These are phyloP conservation scores for Yamadazyma trypodendri DNA, from an alignment of 1,139 yeast species.

Conservation along the genomic window DNA sequence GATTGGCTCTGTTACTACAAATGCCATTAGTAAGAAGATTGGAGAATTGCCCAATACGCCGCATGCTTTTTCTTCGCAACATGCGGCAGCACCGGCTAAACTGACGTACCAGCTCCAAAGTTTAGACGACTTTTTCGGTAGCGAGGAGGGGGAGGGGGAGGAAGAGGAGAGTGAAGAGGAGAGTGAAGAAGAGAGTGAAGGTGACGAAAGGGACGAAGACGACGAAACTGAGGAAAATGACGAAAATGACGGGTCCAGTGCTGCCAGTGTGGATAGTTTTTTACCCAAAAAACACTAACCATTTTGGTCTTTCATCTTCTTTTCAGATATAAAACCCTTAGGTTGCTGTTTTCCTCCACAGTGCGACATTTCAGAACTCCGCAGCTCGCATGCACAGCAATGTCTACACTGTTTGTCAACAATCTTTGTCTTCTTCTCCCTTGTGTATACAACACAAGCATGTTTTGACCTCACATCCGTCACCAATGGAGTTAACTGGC, in stretches of 20 bases:
- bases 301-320: no score
- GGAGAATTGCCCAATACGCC: conserved; percentile 23
- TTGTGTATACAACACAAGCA: no score
- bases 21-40: conserved; percentile 17
- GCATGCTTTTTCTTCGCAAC: conserved; percentile 28
- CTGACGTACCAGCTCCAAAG: conserved; percentile 64
- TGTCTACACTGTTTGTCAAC: no score
- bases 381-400: no score
- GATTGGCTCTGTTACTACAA: conserved; percentile 12
- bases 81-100: conserved; percentile 10
- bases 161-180: conserved; percentile 16
- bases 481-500: no score
- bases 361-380: no score
- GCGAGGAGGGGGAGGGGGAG: conserved; percentile 41
- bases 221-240: conserved; percentile 4
- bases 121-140: conserved; percentile 79
- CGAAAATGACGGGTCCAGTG: conserved; percentile 4
- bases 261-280: no score
- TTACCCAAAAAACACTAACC: no score
- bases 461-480: no score
- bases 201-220: conserved; percentile 4
- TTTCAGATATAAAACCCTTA: no score
- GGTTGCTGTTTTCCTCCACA: no score
- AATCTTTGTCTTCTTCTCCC: no score
- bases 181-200: conserved; percentile 6